Evolutionary conservation across 805 yeast genomes (phyloP), one percentile per base, ranked within the genome.

Genomic region (Metschnikowia bowlesiae): DNA sequence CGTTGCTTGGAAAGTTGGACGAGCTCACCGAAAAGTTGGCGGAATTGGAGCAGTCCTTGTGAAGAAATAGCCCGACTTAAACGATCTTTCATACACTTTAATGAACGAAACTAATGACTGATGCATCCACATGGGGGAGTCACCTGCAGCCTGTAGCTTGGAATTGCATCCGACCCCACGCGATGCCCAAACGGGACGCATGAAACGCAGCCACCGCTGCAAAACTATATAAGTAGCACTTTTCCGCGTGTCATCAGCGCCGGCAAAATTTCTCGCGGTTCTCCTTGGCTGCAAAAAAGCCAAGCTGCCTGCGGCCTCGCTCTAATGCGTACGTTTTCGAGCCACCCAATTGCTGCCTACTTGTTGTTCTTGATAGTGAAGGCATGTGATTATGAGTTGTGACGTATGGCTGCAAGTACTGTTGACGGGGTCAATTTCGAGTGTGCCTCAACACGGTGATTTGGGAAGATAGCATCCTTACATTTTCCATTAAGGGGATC

Each of bases 1-100:
- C 87, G 2, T 71, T 85, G 7, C 69, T 84, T 45, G 73, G 74
- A 26, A 78, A 77, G 48, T 69, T 73, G 52, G 78, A 73, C 55
- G 73, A 68, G 55, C 64, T 73, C 51, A 74, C 75, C 2, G 73
- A 70, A 46, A 69, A 66, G 53, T 62, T 73, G 52, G 75, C 75
- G 0, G 73, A 71, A 57, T 61, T 73, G 30, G 66, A 64, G 54
- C 59, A 55, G 37, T 38, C 47, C 13, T 33, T 33, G 16, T 33
- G 7, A 33, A 8, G n/a, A 8, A 3, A 16, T 22, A 22, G 22
- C 22, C 5, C 22, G 22, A 5, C 22, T 22, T 22, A 4, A 16
- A n/a, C 16, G 26, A 35, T 35, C 18, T 9, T 33, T n/a, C 6
- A 33, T 33, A 33, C 14, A 14, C 38, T 32, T 32, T 35, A 35